Evolutionary conservation across 805 yeast genomes (phyloP).

Genomic region (Lipomyces sp.): DNA sequence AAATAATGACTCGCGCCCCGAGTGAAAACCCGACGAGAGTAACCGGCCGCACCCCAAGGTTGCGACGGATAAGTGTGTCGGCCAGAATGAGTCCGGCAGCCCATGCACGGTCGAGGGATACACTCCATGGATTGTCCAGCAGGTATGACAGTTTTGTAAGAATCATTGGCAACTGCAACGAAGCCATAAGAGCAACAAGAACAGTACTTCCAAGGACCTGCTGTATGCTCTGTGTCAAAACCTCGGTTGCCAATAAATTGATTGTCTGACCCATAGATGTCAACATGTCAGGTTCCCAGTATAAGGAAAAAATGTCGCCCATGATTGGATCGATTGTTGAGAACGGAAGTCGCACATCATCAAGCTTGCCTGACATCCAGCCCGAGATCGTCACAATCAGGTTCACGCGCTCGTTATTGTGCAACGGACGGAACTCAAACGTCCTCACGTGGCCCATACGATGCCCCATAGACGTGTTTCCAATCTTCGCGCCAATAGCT

Average conservation of each 20-base stretch:
- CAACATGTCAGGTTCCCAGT: slow-evolving; percentile 99
- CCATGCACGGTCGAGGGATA: slow-evolving; percentile 96
- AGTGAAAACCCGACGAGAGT: slow-evolving; percentile 90
- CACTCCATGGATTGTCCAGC: slow-evolving; percentile 97
- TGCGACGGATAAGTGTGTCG: slow-evolving; percentile 81
- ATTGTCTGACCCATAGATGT: slow-evolving; percentile 96
- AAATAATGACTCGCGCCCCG: slow-evolving; percentile 88
- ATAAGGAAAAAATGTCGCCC: slow-evolving; percentile 89
- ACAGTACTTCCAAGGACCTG: slow-evolving; percentile 92
- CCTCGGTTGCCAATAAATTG: slow-evolving; percentile 87
- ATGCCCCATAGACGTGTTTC: slow-evolving; percentile 75
- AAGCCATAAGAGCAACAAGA: slow-evolving; percentile 84
- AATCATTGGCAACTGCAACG: slow-evolving; percentile 89
- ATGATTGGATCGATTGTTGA: slow-evolving; percentile 95
- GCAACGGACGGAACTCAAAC: slow-evolving; percentile 89
- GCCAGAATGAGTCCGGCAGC: slow-evolving; percentile 85
- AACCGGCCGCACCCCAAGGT: slow-evolving; percentile 87
- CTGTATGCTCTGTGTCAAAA: slow-evolving; percentile 87
- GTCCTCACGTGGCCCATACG: slow-evolving; percentile 91
- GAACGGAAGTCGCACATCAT: slow-evolving; percentile 94
- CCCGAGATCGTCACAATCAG: slow-evolving; percentile 88
- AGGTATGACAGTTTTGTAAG: slow-evolving; percentile 83
- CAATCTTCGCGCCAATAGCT: slow-evolving; percentile 85
- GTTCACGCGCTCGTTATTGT: slow-evolving; percentile 84
- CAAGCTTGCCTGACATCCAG: slow-evolving; percentile 94